These are phyloP conservation scores for Cladosporium sp. DNA, from an alignment of 2,329 filamentous ascomycete species.

Conservation along the genomic window DNA sequence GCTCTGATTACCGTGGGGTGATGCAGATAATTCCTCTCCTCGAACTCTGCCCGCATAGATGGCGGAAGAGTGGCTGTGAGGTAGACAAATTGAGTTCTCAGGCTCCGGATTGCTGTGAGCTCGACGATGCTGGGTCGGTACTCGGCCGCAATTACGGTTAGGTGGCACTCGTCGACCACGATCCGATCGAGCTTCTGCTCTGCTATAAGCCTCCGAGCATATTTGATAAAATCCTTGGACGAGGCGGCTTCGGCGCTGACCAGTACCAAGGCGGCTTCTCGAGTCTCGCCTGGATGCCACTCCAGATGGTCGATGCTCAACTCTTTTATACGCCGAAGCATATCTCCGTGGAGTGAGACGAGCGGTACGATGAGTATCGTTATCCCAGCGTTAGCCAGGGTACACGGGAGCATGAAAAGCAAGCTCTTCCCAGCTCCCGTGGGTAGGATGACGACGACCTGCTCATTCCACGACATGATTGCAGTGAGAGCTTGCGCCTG, in stretches of 20 bases:
- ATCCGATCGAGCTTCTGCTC: background rate
- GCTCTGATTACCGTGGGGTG: background rate
- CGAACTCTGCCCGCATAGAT: background rate
- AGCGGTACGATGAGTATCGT: constrained; percentile 25
- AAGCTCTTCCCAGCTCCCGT: constrained; percentile 16
- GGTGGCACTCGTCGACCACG: background rate
- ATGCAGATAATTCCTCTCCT: background rate
- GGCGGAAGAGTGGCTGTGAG: constrained; percentile 9
- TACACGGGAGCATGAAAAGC: constrained; percentile 20
- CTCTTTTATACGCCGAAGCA: background rate
- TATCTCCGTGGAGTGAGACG: constrained; percentile 15
- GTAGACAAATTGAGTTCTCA: constrained; percentile 8
- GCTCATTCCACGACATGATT: constrained; percentile 19
- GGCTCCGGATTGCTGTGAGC: background rate
- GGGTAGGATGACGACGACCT: constrained; percentile 17
- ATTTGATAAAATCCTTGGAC: background rate
- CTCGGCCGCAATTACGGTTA: background rate
- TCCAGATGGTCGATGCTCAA: background rate
- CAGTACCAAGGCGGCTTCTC: background rate
- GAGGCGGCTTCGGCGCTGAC: background rate
- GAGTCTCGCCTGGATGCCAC: background rate
- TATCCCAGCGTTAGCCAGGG: background rate
- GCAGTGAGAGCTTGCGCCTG: constrained; percentile 18
- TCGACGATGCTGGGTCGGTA: constrained; percentile 1
- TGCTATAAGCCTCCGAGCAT: background rate